These are phyloP conservation scores for Hymenoscyphus scutula DNA, from an alignment of 2,329 filamentous ascomycete genomes.

Conservation along the genomic window DNA sequence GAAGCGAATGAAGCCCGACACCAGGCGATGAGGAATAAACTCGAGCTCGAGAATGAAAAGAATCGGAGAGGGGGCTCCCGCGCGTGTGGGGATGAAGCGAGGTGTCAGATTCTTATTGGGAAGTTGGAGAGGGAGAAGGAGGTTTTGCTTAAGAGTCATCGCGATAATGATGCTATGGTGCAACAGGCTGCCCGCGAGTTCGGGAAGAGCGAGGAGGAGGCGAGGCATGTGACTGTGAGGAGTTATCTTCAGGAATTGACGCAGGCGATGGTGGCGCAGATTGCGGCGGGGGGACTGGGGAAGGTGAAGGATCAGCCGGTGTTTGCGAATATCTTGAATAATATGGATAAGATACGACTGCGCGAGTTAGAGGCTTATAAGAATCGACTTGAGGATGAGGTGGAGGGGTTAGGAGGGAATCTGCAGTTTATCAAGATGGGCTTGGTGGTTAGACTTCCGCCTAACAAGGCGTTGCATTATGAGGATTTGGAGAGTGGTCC, in stretches of 20 bases:
- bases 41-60: conserved; percentile 8
- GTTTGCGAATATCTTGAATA: conserved; percentile 1
- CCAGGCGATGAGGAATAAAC: neutral
- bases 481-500: neutral
- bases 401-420: conserved; percentile 13
- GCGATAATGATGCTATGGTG: conserved; percentile 14
- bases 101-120: neutral
- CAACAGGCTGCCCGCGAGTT: conserved; percentile 13
- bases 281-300: conserved; percentile 5
- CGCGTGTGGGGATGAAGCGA: conserved; percentile 8
- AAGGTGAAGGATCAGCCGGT: conserved; percentile 4
- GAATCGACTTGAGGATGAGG: conserved; percentile 12
- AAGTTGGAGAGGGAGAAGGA: conserved; percentile 8
- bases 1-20: neutral
- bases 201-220: conserved; percentile 11
- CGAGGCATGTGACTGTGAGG: conserved; percentile 13
- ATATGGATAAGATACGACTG: conserved; percentile 9
- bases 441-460: conserved; percentile 5
- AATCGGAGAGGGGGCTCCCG: neutral
- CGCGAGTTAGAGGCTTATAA: conserved; percentile 10
- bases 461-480: conserved; percentile 7
- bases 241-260: conserved; percentile 14
- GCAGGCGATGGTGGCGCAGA: conserved; percentile 12
- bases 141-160: conserved; percentile 2
- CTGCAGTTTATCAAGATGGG: conserved; percentile 13